A percentile compares a stretch with the other conserved stretches of the same genome.
These are phyloP conservation scores for Zygnema cylindricum DNA, from an alignment of 139 green algal species.

Conservation along the genomic window DNA sequence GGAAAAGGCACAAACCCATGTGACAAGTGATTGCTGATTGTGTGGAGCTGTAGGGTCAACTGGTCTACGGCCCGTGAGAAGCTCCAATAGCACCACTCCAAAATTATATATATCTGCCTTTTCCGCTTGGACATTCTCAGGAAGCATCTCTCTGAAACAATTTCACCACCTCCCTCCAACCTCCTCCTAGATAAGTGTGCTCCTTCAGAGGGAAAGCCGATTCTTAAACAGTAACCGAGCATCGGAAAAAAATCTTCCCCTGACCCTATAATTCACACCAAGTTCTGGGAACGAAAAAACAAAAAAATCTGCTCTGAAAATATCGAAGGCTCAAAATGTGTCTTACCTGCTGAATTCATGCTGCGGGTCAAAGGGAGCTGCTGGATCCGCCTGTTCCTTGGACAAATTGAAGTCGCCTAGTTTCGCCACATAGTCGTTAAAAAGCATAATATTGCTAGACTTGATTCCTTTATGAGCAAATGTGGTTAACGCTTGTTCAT, in stretches of 20 bases:
- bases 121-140: not conserved
- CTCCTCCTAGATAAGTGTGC: not conserved
- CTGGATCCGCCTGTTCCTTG: constrained; percentile 31
- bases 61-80: constrained; percentile 58
- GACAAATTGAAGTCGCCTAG: constrained; percentile 56
- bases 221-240: constrained; percentile 11
- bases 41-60: constrained; percentile 48
- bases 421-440: constrained; percentile 52
- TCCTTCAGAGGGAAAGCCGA: not conserved
- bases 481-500: constrained; percentile 35
- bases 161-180: not conserved
- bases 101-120: constrained; percentile 61
- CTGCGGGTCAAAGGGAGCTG: constrained; percentile 21
- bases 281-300: too few relatives aligned
- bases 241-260: too few relatives aligned
- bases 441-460: constrained; percentile 47
- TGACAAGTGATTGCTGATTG: constrained; percentile 58
- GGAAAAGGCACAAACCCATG: constrained; percentile 43
- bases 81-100: constrained; percentile 56
- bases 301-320: too few relatives aligned
- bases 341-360: constrained; percentile 17
- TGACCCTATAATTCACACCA: too few relatives aligned
- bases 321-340: too few relatives aligned
- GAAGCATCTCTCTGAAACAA: not conserved
- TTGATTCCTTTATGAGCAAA: constrained; percentile 52